Base-by-base conservation (phyloP, 2,329 filamentous ascomycete genomes). In the Colletotrichum lini region DNA sequence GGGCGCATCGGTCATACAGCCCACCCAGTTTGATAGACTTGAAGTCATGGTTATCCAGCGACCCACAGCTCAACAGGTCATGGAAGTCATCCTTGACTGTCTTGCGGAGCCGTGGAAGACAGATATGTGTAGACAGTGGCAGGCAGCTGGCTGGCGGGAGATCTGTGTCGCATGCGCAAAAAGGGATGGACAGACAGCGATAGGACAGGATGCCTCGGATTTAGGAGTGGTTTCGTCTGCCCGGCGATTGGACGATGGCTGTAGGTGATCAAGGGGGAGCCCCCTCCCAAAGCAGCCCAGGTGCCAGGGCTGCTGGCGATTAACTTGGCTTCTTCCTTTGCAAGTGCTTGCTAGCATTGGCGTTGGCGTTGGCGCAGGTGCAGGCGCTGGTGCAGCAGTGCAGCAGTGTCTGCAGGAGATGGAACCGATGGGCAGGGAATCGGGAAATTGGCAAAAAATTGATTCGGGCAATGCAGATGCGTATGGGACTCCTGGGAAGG, bases 1-100 rank as follows among this genome's bases (percentile, higher is more conserved):
- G 26, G 26, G 26, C 6, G 12, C 44, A 38, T 10, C 47, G 26
- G 59, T 13, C 50, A 52, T 42, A 45, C 49, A 57, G n/a, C 21
- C 18, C 59, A 50, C 10, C 67, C 61, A 18, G n/a, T 53, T 30
- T 47, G 40, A 62, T 68, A 68, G 35, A 63, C 57, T 67, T 71
- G 64, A 71, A 62, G 60, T 71, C 68, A 71, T 62, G 58, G 57
- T 71, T 71, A 71, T 62, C 68, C 44, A 49, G 45, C 26, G 49
- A 53, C 42, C 50, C 42, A 63, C 50, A 50, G 23, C 8, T 42
- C 5, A 35, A 35, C 35, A 57, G n/a, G 35, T 42, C 13, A 21
- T 23, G n/a, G 4, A 23, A 42, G 53, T 42, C 42, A 4, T 40
- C 12, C 6, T 57, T 12, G 18, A 6, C 26, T 21, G 35, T n/a